phyloP scores from a whole-genome alignment of 176 grass and related monocot genomes.

The Oryza brachyantha region DNA sequence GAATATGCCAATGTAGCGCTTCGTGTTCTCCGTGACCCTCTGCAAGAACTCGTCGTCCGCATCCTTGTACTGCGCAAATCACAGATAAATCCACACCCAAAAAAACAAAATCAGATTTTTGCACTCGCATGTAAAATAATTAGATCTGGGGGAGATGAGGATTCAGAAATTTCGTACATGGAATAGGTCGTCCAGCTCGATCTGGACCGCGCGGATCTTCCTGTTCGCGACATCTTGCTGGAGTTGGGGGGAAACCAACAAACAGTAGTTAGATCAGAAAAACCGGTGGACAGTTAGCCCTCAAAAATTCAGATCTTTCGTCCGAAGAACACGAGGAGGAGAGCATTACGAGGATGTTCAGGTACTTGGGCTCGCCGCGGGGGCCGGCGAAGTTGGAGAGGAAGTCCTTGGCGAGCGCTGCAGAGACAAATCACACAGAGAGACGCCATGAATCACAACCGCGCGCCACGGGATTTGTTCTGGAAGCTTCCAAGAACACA shows the following conservation, averaged over 20 bases:
- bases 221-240: conserved; percentile 95
- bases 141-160: neutral
- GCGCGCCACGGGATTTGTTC: neutral
- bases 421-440: neutral
- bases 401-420: conserved; percentile 94
- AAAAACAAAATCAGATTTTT: conserved; percentile 15
- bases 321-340: neutral
- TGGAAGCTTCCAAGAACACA: neutral
- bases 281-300: neutral
- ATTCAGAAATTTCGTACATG: conserved; percentile 40
- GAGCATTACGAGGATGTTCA: conserved; percentile 66
- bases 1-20: conserved; percentile 77
- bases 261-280: neutral
- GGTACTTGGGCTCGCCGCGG: conserved; percentile 80
- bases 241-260: neutral
- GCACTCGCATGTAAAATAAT: neutral
- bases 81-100: neutral
- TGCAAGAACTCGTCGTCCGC: conserved; percentile 81
- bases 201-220: conserved; percentile 67
- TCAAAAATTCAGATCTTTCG: too few relatives aligned
- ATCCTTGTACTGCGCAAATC: conserved; percentile 62
- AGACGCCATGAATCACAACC: neutral
- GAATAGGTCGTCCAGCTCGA: conserved; percentile 89
- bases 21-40: conserved; percentile 76
- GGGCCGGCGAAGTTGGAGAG: conserved; percentile 64